Base-by-base conservation (phyloP, 2,329 filamentous ascomycete species). In the Bimuria novae-zelandiae region DNA sequence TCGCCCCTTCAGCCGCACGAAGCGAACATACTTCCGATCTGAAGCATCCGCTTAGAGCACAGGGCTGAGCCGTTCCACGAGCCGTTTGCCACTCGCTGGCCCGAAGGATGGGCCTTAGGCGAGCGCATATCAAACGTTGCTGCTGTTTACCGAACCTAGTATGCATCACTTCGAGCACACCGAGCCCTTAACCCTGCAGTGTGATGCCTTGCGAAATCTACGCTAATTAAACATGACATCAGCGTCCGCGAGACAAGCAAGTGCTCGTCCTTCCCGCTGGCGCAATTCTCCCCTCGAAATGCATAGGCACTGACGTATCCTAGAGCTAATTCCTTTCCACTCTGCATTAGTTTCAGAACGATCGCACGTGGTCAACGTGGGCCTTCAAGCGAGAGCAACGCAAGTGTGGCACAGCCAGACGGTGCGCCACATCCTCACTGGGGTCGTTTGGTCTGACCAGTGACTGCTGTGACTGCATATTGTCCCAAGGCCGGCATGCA, bases 401-500 rank as follows among this genome's bases (percentile, higher is more conserved):
- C 22, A 29, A 37, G 11, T 47, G 44, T 47, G 44, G 44, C 44
- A 22, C 44, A 39, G 32, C n/a, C 17, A n/a, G 25, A 12, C 30
- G 44, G 32, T 39, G 44, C 33, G 44, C 44, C 44, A 47, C 44
- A 39, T 10, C n/a, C 25, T n/a, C n/a, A n/a, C 10, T 16, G 44
- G 22, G 21, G 44, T 36, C 14, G 39, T 27, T 25, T 14, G 22
- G 16, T 22, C 11, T 37, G 3, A 14, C 32, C 25, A 22, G 12
- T 27, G 14, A 21, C 19, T 36, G 22, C 32, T n/a, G 16, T 36
- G 19, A 41, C 27, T 41, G 36, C 46, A 32, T 49, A 22, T 32
- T 23, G 23, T n/a, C 16, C 19, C 25, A 41, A 33, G 35, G 17
- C 32, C 22, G 10, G 16, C 25, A 21, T 30, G n/a, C 23, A 19